Conservation (phyloP, 2,329 filamentous ascomycete species). For the Gnomoniopsis smithogilvyi region DNA sequence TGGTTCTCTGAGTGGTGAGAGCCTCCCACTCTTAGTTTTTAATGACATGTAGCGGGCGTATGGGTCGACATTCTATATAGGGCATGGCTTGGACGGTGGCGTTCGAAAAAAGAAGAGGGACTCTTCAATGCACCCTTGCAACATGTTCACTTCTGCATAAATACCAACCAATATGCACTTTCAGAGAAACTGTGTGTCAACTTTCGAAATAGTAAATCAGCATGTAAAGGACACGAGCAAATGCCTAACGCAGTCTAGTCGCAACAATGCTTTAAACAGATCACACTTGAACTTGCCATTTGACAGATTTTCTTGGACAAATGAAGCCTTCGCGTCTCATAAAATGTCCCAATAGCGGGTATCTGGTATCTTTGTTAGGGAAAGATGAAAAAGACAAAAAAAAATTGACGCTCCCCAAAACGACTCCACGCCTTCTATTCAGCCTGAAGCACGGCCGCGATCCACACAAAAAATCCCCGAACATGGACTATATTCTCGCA, state of each 20-base stretch:
- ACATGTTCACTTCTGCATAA: not conserved
- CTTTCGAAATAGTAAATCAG: too few relatives aligned
- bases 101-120: not conserved
- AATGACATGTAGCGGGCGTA: not conserved
- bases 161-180: too few relatives aligned
- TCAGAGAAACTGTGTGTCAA: too few relatives aligned
- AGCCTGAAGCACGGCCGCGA: too few relatives aligned
- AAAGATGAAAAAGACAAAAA: too few relatives aligned
- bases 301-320: not conserved
- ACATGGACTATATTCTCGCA: too few relatives aligned
- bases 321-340: not conserved
- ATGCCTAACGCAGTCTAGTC: too few relatives aligned
- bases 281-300: not conserved
- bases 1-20: constrained; percentile 47
- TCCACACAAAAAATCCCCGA: too few relatives aligned
- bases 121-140: not conserved
- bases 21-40: too few relatives aligned
- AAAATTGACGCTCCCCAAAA: not conserved
- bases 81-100: not conserved
- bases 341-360: not conserved
- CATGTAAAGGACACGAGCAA: too few relatives aligned
- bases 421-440: not conserved
- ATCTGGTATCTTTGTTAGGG: not conserved
- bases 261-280: not conserved
- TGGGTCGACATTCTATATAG: not conserved